Conservation (phyloP, 163 green algal species). For the Coccomyxa subellipsoidea region DNA sequence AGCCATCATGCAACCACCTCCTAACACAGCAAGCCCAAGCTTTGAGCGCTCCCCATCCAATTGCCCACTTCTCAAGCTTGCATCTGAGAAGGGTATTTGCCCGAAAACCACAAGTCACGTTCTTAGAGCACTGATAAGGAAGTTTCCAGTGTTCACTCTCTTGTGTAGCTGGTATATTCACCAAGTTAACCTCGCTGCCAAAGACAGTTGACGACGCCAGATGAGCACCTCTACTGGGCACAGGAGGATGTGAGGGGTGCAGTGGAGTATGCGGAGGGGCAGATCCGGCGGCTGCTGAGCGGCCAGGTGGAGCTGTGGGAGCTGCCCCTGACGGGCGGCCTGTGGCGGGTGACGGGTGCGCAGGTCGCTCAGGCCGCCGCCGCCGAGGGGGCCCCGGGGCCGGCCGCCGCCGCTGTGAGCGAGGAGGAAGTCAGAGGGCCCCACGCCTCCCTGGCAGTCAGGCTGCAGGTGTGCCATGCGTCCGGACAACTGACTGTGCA, state of each 20-base stretch:
- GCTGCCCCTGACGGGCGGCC: slow-evolving; percentile 75
- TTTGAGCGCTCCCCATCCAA: too few relatives aligned
- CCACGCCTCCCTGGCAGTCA: slow-evolving; percentile 66
- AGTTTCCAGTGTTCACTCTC: too few relatives aligned
- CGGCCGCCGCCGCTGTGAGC: slow-evolving; percentile 1
- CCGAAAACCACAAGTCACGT: too few relatives aligned
- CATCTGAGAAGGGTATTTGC: too few relatives aligned
- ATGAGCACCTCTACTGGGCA: too few relatives aligned
- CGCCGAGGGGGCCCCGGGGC: background rate
- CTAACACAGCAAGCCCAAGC: too few relatives aligned
- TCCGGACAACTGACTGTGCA: background rate
- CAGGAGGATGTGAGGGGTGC: slow-evolving; percentile 44
- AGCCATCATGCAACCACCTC: background rate
- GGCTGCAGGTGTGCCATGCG: slow-evolving; percentile 17
- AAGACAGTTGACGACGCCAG: too few relatives aligned
- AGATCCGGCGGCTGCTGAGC: slow-evolving; percentile 58
- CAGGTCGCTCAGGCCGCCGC: slow-evolving; percentile 32
- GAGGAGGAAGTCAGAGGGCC: slow-evolving; percentile 69
- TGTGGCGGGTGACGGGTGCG: slow-evolving; percentile 71
- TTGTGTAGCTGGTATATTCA: too few relatives aligned
- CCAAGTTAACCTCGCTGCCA: too few relatives aligned
- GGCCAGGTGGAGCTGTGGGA: slow-evolving; percentile 60
- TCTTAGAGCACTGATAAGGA: too few relatives aligned
- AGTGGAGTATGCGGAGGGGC: slow-evolving; percentile 48
- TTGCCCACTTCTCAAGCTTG: too few relatives aligned